These are phyloP conservation scores for Verticillium albo-atrum DNA, from an alignment of 2,329 filamentous ascomycete genomes.

Conservation along the genomic window DNA sequence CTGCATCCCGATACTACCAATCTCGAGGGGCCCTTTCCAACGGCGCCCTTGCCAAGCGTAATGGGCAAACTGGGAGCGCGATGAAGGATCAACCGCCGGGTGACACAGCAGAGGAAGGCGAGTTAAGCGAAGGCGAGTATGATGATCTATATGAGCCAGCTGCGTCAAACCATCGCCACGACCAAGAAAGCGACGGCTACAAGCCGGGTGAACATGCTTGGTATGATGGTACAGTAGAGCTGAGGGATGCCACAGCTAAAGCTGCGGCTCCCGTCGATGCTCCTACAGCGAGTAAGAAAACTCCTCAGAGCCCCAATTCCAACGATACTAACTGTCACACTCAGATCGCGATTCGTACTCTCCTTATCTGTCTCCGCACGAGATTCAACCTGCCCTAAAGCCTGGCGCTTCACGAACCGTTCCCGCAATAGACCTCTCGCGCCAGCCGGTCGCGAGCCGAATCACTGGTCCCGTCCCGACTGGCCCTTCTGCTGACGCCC, in stretches of 20 bases:
- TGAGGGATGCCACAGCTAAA: neutral
- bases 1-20: conserved; percentile 12
- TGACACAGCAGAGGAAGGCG: conserved; percentile 60
- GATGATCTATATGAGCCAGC: conserved; percentile 51
- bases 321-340: neutral
- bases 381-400: conserved; percentile 25
- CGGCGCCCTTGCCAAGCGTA: conserved; percentile 7
- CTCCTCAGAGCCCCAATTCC: neutral
- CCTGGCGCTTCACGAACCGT: neutral
- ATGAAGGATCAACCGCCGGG: neutral
- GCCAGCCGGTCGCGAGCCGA: neutral
- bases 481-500: neutral
- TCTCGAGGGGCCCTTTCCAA: conserved; percentile 7
- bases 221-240: neutral
- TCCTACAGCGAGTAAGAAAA: neutral
- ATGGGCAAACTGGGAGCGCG: neutral
- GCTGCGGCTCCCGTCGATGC: neutral
- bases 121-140: conserved; percentile 66
- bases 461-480: neutral
- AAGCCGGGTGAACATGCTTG: conserved; percentile 7
- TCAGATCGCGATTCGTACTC: conserved; percentile 45
- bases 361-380: conserved; percentile 45
- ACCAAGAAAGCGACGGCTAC: conserved; percentile 8
- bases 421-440: neutral
- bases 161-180: neutral